Conservation (phyloP, 2,329 filamentous ascomycete species). For the Chrysoporthe cubensis region DNA sequence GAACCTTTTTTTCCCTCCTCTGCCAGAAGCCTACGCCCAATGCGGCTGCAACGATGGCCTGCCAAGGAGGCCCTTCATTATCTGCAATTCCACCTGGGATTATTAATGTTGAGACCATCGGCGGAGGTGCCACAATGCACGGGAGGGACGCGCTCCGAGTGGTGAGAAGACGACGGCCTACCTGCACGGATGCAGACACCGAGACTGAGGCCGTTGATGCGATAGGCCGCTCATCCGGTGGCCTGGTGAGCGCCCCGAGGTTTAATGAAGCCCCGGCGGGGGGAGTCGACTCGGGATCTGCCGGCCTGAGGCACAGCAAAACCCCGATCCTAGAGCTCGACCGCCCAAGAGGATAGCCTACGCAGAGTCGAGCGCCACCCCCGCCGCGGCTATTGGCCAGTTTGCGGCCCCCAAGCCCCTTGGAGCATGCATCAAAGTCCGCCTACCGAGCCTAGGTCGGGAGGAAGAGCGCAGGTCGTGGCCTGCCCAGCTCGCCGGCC, state of each 20-base stretch:
- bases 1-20: background rate
- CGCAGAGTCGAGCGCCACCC: background rate
- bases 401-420: background rate
- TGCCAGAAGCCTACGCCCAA: background rate
- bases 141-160: background rate
- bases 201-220: background rate
- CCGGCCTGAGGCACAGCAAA: constrained; percentile 13
- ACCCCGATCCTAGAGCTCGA: background rate
- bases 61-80: background rate
- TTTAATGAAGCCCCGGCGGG: background rate
- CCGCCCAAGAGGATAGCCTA: background rate
- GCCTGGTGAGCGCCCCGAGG: background rate
- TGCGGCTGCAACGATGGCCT: background rate
- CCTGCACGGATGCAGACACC: background rate
- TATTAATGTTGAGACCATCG: background rate
- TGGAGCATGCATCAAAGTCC: background rate
- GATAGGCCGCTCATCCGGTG: constrained; percentile 12
- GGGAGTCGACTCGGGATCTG: background rate
- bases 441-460: background rate
- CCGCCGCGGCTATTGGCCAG: background rate
- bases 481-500: background rate
- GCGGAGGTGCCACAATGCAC: background rate
- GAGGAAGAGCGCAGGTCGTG: background rate
- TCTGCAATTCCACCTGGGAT: background rate
- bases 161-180: background rate